phyloP scores from a whole-genome alignment of 768 basidiomycete genomes.

The Lactarius hengduanensis region DNA sequence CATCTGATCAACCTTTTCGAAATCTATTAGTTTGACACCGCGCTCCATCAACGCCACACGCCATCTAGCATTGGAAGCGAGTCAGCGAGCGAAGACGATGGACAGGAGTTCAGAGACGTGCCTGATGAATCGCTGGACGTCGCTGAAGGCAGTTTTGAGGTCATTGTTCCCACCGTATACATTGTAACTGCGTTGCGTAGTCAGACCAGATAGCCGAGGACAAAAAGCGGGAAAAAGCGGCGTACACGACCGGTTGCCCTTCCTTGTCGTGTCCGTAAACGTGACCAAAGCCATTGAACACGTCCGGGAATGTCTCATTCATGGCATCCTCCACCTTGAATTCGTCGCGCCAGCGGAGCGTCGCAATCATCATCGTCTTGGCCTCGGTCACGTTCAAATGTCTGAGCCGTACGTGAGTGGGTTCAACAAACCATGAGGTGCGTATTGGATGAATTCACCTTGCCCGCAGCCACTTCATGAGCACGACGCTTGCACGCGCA shows the following conservation, averaged over 20 bases:
- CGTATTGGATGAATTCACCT: slow-evolving; percentile 43
- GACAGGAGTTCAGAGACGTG: slow-evolving; percentile 32
- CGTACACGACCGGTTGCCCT: slow-evolving; percentile 66
- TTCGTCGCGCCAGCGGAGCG: slow-evolving; percentile 67
- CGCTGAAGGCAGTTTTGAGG: slow-evolving; percentile 68
- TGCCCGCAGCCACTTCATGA: slow-evolving; percentile 82
- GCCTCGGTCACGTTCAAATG: slow-evolving; percentile 50
- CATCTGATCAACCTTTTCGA: slow-evolving; percentile 52
- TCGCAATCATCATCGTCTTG: slow-evolving; percentile 62
- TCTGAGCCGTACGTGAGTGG: slow-evolving; percentile 39
- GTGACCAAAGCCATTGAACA: slow-evolving; percentile 54
- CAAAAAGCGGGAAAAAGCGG: slow-evolving; percentile 22
- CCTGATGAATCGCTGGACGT: slow-evolving; percentile 75
- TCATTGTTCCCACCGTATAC: slow-evolving; percentile 72
- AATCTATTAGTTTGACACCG: slow-evolving; percentile 61
- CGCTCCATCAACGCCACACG: slow-evolving; percentile 76
- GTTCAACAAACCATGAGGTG: not conserved
- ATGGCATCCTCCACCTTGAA: slow-evolving; percentile 60
- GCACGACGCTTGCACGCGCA: slow-evolving; percentile 67
- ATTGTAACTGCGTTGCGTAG: slow-evolving; percentile 55
- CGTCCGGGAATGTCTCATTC: slow-evolving; percentile 45
- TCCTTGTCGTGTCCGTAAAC: slow-evolving; percentile 70
- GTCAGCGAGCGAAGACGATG: not conserved
- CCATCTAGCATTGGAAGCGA: slow-evolving; percentile 50
- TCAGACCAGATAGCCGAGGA: not conserved